phyloP scores from a whole-genome alignment of 1,139 yeast genomes.

The Candida glucosophila region DNA sequence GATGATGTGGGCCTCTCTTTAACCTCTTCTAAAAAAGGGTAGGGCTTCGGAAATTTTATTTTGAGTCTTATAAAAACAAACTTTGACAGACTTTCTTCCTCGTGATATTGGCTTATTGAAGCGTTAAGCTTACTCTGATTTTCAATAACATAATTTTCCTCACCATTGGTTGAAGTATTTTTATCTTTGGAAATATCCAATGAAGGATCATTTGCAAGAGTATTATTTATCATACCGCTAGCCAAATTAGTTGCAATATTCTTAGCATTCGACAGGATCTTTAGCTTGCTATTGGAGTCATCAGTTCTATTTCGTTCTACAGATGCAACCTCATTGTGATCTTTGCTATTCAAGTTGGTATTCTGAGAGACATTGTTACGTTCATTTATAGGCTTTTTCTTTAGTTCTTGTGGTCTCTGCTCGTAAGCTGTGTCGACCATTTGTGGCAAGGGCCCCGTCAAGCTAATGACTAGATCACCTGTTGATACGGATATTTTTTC shows the following conservation, averaged over 20 bases:
- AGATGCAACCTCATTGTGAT: constrained; percentile 1
- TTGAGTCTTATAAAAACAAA: constrained; percentile 64
- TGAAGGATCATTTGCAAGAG: no score
- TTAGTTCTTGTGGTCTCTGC: constrained; percentile 1
- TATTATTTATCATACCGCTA: not conserved
- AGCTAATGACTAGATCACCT: constrained; percentile 66
- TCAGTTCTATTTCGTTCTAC: not conserved
- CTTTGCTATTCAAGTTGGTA: not conserved
- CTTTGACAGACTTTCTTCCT: constrained; percentile 13
- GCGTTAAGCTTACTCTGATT: not conserved
- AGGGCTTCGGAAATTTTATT: constrained; percentile 58
- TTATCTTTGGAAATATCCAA: not conserved
- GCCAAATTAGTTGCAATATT: not conserved
- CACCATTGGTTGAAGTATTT: not conserved
- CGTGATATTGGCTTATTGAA: not conserved
- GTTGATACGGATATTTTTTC: constrained; percentile 85
- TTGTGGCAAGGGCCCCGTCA: constrained; percentile 67
- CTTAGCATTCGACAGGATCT: constrained; percentile 1
- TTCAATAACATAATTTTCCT: not conserved
- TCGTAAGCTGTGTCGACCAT: constrained; percentile 1
- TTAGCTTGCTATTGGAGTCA: not conserved
- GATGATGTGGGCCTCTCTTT: constrained; percentile 20
- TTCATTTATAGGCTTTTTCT: constrained; percentile 1
- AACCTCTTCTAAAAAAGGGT: constrained; percentile 50
- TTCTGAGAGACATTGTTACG: constrained; percentile 1